A percentile compares a stretch with the other conserved stretches of the same genome.
These are phyloP conservation scores for Candolleomyces aberdarensis DNA, from an alignment of 768 basidiomycete genomes.

Conservation along the genomic window DNA sequence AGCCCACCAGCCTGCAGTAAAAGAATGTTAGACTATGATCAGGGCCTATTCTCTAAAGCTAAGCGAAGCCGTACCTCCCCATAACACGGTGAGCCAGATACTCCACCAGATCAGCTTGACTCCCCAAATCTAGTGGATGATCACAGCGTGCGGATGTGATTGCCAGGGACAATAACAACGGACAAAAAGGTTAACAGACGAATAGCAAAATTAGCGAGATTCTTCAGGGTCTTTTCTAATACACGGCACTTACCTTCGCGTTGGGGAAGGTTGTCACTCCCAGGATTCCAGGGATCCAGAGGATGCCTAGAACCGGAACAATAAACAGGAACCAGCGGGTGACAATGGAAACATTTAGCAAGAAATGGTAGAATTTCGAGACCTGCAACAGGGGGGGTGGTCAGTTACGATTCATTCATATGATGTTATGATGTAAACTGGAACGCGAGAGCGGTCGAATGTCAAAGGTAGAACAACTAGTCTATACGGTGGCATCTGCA, in stretches of 20 bases:
- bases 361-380: conserved; percentile 64
- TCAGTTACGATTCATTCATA: not conserved
- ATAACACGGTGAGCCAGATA: conserved; percentile 77
- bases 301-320: conserved; percentile 59
- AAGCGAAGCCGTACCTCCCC: conserved; percentile 52
- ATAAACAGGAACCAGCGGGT: conserved; percentile 82
- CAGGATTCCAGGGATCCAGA: conserved; percentile 79
- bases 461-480: not conserved
- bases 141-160: conserved; percentile 1
- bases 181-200: not conserved
- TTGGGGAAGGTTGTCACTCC: conserved; percentile 47
- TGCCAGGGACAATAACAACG: not conserved
- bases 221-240: too few relatives aligned
- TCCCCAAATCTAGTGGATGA: conserved; percentile 46
- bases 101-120: conserved; percentile 74
- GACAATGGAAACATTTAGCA: conserved; percentile 71
- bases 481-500: too few relatives aligned
- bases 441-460: not conserved
- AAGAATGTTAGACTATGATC: not conserved
- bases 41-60: not conserved
- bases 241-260: conserved; percentile 38
- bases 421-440: not conserved
- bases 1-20: conserved; percentile 70
- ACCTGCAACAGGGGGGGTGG: conserved; percentile 34
- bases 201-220: not conserved